Base-by-base conservation (phyloP, 2,329 filamentous ascomycete species). In the Blastomyces percursus region DNA sequence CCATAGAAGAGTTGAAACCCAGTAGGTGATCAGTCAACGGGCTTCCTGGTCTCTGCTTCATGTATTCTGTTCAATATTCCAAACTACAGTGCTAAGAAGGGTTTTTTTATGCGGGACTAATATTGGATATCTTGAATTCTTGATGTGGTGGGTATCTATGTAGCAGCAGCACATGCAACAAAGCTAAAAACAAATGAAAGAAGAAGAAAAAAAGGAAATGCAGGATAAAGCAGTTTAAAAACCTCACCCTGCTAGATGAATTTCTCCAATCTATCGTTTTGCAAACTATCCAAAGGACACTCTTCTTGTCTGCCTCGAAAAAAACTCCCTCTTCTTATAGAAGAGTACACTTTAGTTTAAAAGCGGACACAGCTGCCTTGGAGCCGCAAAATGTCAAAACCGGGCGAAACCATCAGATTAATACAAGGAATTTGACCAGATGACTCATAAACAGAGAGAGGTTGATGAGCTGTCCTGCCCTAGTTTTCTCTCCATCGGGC, bases 401-500 rank as follows among this genome's bases (percentile, higher is more conserved):
- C 44, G 21, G 44, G 44, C 16, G 7, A n/a, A 46, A 46, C 7
- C 35, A 12, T 50, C 5, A 16, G 11, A 27, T 1, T 50, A 50
- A 14, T 48, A 12, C 46, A 24, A 24, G n/a, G n/a, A 48, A 48
- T 11, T 24, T 9, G n/a, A 48, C 8, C 3, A 9, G 46, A 24
- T 48, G 46, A 48, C 46, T 48, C 46, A 48, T 21, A 21, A 11
- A 9, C 5, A 50, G 9, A 24, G 46, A 50, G 8, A 4, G 4
- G 44, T 48, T 19, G 46, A 6, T 27, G 21, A 27, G 48, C 11
- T 24, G 35, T 38, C 35, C 11, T 40, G 16, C 16, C 66, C 75
- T 69, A 80, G 68, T 79, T 79, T 70, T 80, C 79, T 76, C 78
- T 75, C 79, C 79, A 80, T 61, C 74, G 71, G 63, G 76, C 73